A percentile compares a stretch with the other conserved stretches of the same genome.
Evolutionary conservation across 768 basidiomycete species (phyloP).

Genomic region (Amanita exitialis): DNA sequence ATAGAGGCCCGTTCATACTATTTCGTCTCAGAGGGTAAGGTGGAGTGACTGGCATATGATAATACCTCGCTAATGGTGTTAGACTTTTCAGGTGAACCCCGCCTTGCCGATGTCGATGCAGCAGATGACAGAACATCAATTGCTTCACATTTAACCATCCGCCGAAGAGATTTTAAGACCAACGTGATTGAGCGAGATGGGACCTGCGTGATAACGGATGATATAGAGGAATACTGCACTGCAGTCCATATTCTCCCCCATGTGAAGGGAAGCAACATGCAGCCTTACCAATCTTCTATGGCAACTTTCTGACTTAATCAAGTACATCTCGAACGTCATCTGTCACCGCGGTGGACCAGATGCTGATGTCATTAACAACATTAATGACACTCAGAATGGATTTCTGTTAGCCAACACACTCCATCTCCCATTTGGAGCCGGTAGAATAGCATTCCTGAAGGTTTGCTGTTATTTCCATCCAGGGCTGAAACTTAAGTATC

Average conservation of each 20-base stretch:
- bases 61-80: neutral
- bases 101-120: slow-evolving; percentile 8
- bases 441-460: no score
- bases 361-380: no score
- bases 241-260: slow-evolving; percentile 7
- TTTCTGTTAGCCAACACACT: no score
- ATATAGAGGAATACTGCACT: neutral
- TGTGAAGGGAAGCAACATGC: slow-evolving; percentile 1
- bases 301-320: slow-evolving; percentile 3
- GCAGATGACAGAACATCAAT: slow-evolving; percentile 7
- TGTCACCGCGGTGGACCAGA: no score
- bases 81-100: slow-evolving; percentile 4
- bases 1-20: slow-evolving; percentile 6
- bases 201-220: slow-evolving; percentile 8
- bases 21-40: slow-evolving; percentile 8
- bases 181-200: slow-evolving; percentile 6
- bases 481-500: no score
- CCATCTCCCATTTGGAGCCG: no score
- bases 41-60: neutral
- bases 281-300: neutral
- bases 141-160: neutral
- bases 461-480: no score
- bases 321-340: neutral
- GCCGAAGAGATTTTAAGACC: slow-evolving; percentile 3
- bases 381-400: no score